Evolutionary conservation across 768 basidiomycete genomes (phyloP).

Genomic region (Lentinula lateritia): DNA sequence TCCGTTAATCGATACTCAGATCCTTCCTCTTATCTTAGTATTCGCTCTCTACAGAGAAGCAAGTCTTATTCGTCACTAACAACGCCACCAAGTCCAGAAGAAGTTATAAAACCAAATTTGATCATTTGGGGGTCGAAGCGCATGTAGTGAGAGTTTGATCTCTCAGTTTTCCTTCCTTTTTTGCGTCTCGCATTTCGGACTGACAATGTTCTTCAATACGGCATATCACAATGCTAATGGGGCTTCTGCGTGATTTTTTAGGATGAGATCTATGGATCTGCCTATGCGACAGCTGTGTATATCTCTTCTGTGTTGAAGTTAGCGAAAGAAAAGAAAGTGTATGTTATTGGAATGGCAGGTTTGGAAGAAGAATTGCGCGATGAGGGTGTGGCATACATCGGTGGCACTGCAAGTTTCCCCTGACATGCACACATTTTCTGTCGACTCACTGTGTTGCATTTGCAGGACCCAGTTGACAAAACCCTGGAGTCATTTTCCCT

Average conservation of each 20-base stretch:
- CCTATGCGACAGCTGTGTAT: slow-evolving; percentile 80
- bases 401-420: slow-evolving; percentile 68
- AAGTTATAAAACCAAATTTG: slow-evolving; percentile 88
- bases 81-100: slow-evolving; percentile 92
- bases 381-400: slow-evolving; percentile 75
- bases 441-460: not conserved
- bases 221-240: not conserved
- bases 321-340: slow-evolving; percentile 89
- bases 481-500: slow-evolving; percentile 50
- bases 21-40: not conserved
- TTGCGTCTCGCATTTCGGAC: not conserved
- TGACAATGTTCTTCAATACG: not conserved
- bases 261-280: slow-evolving; percentile 97
- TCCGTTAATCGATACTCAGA: slow-evolving; percentile 28
- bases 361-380: slow-evolving; percentile 90
- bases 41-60: slow-evolving; percentile 51
- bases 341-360: slow-evolving; percentile 89
- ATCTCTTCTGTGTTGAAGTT: slow-evolving; percentile 85
- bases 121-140: slow-evolving; percentile 80
- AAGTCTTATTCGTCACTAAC: slow-evolving; percentile 91
- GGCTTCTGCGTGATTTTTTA: slow-evolving; percentile 22
- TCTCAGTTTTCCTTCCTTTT: not conserved
- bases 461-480: slow-evolving; percentile 80
- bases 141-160: slow-evolving; percentile 57
- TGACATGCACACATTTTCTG: not conserved